These are phyloP conservation scores for Ramaria rubella DNA, from an alignment of 768 basidiomycete species.

Conservation along the genomic window DNA sequence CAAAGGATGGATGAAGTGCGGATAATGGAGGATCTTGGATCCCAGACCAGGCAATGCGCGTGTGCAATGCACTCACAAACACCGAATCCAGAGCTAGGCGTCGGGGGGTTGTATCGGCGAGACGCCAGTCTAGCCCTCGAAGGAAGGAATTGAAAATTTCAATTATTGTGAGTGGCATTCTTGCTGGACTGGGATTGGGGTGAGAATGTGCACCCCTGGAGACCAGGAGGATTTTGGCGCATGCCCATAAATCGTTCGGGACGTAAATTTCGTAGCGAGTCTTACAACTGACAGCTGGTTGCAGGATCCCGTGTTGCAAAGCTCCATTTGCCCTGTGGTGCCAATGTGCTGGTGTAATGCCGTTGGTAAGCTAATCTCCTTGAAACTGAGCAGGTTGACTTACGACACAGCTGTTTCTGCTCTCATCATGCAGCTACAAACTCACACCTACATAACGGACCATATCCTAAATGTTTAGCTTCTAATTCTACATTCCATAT, in stretches of 20 bases:
- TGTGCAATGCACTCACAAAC: constrained; percentile 16
- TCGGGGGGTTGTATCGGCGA: constrained; percentile 24
- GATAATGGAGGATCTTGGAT: constrained; percentile 11
- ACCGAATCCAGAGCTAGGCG: constrained; percentile 20
- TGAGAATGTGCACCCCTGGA: constrained; percentile 14
- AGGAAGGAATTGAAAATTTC: constrained; percentile 14
- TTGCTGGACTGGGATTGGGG: constrained; percentile 14
- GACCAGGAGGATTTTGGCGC: constrained; percentile 16
- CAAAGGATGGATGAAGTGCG: too few species aligned
- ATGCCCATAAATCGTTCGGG: constrained; percentile 4
- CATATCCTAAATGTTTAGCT: constrained; percentile 14
- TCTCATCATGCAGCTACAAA: too few species aligned
- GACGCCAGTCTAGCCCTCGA: constrained; percentile 19
- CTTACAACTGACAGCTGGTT: constrained; percentile 17
- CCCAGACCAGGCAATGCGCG: constrained; percentile 15
- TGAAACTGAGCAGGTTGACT: constrained; percentile 1
- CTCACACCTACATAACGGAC: constrained; percentile 17
- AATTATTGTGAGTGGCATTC: constrained; percentile 14
- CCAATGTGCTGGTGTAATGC: constrained; percentile 14
- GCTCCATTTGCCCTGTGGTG: constrained; percentile 14
- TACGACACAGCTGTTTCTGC: too few species aligned
- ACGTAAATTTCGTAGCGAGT: constrained; percentile 15
- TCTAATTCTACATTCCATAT: constrained; percentile 5
- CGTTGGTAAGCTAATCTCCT: background rate
- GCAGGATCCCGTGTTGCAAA: constrained; percentile 14